Base-by-base conservation (phyloP, 73 alveolate genomes). In the Stentor roeselii region DNA sequence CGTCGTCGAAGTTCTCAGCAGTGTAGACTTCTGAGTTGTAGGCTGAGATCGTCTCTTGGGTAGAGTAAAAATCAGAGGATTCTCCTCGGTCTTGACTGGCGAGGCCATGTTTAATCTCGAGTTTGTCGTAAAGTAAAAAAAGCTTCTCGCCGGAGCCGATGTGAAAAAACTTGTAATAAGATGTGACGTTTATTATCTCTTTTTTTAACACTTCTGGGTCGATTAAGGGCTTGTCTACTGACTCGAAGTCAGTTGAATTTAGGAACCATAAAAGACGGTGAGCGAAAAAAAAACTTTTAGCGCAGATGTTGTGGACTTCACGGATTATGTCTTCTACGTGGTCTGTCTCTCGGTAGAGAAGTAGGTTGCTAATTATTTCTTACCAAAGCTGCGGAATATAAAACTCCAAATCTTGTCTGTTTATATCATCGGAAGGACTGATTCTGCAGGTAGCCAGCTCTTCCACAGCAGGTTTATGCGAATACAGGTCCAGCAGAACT, bases 251-350 rank as follows among this genome's bases (percentile, higher is more conserved):
- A 50, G 80, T 67, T n/a, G 97, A 90, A 80, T 93, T 84, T 84
- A 92, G 78, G 87, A 90, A 91, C 93, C 95, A 94, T 90, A 89
- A 90, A 41, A 92, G 88, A 75, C 98, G 75, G 85, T 94, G 97
- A 14, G 95, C 87, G 84, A 94, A 94, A 75, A 78, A 92, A 90
- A 94, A 92, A 50, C 90, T 84, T 42, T 95, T 89, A 59, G 84
- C 75, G 76, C 96, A 86, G n/a, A 94, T 89, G 77, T 75, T 60
- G 34, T 92, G 85, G 59, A 94, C 85, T 75, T 89, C 83, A 37
- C 84, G 84, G 74, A 89, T 78, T 78, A 94, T 80, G 41, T 82
- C 92, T 4, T 84, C 32, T 3, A 59, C 75, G 32, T 83, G 59
- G 39, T 87, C 86, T 27, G 39, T 59, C 6, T 75, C 76, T 31